Evolutionary conservation across 73 alveolate species (phyloP).

Genomic region (Paramecium tetraurelia): DNA sequence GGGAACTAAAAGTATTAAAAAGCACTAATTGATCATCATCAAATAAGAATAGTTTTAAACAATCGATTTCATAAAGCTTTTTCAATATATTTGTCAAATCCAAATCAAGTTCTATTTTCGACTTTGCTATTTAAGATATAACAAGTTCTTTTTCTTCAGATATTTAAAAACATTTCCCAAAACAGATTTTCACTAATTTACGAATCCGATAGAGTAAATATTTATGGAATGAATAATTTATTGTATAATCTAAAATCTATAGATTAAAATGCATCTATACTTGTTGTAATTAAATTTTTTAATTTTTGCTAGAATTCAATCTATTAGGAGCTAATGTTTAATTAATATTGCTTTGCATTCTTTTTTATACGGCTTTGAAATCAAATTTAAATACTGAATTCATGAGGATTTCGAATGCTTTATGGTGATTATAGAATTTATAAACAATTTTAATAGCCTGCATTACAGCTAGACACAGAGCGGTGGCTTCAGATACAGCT

Average conservation of each 20-base stretch:
- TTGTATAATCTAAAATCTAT: not conserved
- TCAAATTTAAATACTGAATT: conserved; percentile 33
- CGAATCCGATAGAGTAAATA: not conserved
- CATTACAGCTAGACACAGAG: not conserved
- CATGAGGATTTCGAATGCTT: conserved; percentile 5
- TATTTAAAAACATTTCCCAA: not conserved
- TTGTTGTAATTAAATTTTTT: not conserved
- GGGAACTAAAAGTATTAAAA: not conserved
- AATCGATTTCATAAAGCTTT: conserved; percentile 26
- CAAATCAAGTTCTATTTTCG: not conserved
- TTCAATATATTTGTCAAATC: not conserved
- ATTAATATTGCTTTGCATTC: not conserved
- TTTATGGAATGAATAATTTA: not conserved
- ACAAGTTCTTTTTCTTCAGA: not conserved
- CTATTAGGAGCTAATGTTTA: not conserved
- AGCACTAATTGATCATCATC: not conserved
- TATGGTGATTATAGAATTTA: not conserved
- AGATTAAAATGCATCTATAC: not conserved
- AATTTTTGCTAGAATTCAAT: not conserved
- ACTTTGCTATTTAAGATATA: not conserved
- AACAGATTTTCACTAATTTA: not conserved
- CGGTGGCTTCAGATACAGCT: conserved; percentile 27
- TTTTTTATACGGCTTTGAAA: not conserved
- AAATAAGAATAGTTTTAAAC: not conserved
- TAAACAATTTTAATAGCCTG: not conserved